Base-by-base conservation (phyloP, 306 rosid genomes). In the Dryas alaskensis region DNA sequence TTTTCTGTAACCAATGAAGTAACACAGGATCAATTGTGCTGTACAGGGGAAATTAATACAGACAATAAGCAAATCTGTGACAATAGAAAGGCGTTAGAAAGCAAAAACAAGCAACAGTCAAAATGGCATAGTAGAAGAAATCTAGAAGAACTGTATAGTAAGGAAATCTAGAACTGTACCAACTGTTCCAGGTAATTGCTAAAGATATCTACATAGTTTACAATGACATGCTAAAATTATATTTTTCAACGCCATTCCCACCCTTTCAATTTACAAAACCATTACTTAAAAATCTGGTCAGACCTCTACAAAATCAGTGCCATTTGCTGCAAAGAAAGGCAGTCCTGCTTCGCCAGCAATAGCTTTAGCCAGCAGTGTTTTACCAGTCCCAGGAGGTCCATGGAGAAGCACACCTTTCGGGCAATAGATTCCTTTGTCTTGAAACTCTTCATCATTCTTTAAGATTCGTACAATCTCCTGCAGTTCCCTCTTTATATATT, bases 341-440 rank as follows among this genome's bases (percentile, higher is more conserved):
- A 91, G 88, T 82, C 97, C 98, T 42, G 98, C 97, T 87, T 93
- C 98, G 63, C 98, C 98, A 73, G 98, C 98, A 39, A 93, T 93
- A 74, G 98, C 98, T 83, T 91, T 93, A 74, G 98, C 98, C 79
- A 93, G 89, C 77, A 93, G 80, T 50, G 98, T 93, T 88, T 93
- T 93, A 73, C 98, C 98, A 25, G 98, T 93, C 83, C 98, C 98
- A 62, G 98, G 98, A 80, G 98, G 98, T 65, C 98, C 98, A 72
- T 93, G 96, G 70, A 93, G 97, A 84, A 93, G 94, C 12, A 93
- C 98, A 39, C 98, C 98, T 88, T 91, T 91, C 47, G 97, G 98
- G 84, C 98, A 88, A 83, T 93, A 93, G 61, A 93, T 93, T 67
- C 98, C 98, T 79, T 87, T 89, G 75, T 88, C 94, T 80, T 91